Base-by-base conservation (phyloP, 2,329 filamentous ascomycete species). In the Fusarium sp. region DNA sequence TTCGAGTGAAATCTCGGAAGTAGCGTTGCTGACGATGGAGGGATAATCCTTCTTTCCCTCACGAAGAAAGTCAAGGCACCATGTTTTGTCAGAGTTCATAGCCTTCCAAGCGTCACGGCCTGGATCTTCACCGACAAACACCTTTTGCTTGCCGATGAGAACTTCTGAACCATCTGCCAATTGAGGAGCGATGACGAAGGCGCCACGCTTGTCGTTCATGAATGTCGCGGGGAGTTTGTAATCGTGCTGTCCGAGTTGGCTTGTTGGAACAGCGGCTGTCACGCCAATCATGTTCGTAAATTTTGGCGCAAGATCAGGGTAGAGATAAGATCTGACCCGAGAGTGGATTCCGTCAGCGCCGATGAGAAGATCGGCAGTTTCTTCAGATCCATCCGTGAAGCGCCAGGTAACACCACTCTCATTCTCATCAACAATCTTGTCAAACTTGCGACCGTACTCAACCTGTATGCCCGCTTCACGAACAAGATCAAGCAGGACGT, bases 271-370 rank as follows among this genome's bases (percentile, higher is more conserved):
- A 0, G 77, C 75, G 12, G 76, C 76, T 3, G 77, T 78, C 24
- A 85, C 77, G 11, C 79, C 82, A 13, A 79, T 76, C 75, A 84
- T 82, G 38, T 84, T 84, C 2, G 83, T 84, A 71, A 87, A 90
- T 2, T 77, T 80, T 2, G 88, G 84, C 34, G 81, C 74, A 2
- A 86, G 69, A 0, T 83, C 80, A 0, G 86, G 84, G 47, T 84
- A 80, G 0, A 90, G 77, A 44, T 87, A 83, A 6, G 78, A 80
- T 5, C 87, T 82, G 1, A 90, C 85, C 1, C 78, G 80, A 1
- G 87, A 89, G 72, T 90, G 86, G 52, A 90, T 90, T 2, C 88
- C 88, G 62, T 90, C 88, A 0, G 86, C 85, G 0, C 87, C 88
- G 18, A 90, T 79, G 0, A 90, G 81, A 15, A 87, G 72, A 4